Evolutionary conservation across 345 rosid genomes (phyloP).

Genomic region (Euclidium syriacum): DNA sequence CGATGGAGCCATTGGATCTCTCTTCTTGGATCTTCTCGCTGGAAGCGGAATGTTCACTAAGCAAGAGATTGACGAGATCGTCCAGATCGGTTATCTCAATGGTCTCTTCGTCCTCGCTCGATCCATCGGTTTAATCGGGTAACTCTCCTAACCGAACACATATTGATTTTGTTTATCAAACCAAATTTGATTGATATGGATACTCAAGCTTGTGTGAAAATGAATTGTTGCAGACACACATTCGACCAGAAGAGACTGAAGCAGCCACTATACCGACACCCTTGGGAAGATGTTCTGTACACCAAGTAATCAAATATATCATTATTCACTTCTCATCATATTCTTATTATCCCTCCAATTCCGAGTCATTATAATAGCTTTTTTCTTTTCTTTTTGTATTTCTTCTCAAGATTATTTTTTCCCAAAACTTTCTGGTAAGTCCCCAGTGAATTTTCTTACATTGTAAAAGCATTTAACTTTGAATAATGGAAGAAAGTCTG

Average conservation of each 20-base stretch:
- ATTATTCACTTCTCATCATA: background rate
- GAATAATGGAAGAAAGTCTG: background rate
- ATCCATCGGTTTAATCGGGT: constrained; percentile 89
- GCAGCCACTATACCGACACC: constrained; percentile 92
- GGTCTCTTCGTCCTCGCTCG: constrained; percentile 96
- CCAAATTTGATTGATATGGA: background rate
- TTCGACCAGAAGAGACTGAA: constrained; percentile 97
- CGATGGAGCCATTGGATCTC: constrained; percentile 91
- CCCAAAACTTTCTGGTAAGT: background rate
- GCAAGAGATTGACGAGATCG: constrained; percentile 88
- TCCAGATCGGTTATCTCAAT: constrained; percentile 79
- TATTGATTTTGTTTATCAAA: background rate
- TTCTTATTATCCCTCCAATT: background rate
- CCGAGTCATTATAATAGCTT: too few relatives aligned
- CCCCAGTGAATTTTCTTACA: too few relatives aligned
- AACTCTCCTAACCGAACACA: constrained; percentile 15
- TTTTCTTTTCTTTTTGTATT: background rate
- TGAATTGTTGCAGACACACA: constrained; percentile 54
- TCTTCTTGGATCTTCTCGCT: constrained; percentile 92
- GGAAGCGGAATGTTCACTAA: constrained; percentile 91
- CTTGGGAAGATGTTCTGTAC: constrained; percentile 98
- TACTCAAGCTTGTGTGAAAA: background rate
- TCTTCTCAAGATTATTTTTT: background rate
- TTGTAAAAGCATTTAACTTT: background rate
- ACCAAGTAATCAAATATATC: constrained; percentile 56